Evolutionary conservation across 179 eudicot genomes (phyloP).

Genomic region (Gypsophila paniculata): DNA sequence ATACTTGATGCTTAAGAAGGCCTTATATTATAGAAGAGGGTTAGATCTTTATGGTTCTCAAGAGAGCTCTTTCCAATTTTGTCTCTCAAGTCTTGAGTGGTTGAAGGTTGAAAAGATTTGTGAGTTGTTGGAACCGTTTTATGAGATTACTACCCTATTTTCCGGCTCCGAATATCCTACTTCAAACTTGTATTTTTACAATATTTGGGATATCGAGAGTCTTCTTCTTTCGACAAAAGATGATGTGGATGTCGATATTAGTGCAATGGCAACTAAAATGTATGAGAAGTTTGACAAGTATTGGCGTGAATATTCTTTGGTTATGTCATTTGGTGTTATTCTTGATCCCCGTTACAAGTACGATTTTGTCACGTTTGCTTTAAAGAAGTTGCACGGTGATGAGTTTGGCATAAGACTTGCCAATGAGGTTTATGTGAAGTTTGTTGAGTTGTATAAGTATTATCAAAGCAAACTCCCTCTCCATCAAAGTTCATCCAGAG

Average conservation of each 20-base stretch:
- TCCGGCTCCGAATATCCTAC: neutral
- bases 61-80: neutral
- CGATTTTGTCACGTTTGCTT: neutral
- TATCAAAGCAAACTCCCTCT: too few relatives aligned
- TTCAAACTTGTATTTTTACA: too few relatives aligned
- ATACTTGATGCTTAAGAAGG: constrained; percentile 9
- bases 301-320: neutral
- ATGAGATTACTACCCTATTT: constrained; percentile 1
- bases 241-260: neutral
- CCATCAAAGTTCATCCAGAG: too few relatives aligned
- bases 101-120: neutral
- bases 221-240: neutral
- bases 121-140: constrained; percentile 1
- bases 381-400: too few relatives aligned
- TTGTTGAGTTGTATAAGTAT: too few relatives aligned
- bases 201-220: too few relatives aligned
- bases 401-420: too few relatives aligned
- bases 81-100: neutral
- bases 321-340: neutral
- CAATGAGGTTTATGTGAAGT: too few relatives aligned
- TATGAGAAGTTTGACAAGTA: neutral
- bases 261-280: neutral
- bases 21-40: neutral
- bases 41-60: neutral
- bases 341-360: constrained; percentile 9